A percentile compares a stretch with the other conserved stretches of the same genome.
Evolutionary conservation across 352 stramenopile species (phyloP).

Genomic region (Halophytophthora polymorphica): DNA sequence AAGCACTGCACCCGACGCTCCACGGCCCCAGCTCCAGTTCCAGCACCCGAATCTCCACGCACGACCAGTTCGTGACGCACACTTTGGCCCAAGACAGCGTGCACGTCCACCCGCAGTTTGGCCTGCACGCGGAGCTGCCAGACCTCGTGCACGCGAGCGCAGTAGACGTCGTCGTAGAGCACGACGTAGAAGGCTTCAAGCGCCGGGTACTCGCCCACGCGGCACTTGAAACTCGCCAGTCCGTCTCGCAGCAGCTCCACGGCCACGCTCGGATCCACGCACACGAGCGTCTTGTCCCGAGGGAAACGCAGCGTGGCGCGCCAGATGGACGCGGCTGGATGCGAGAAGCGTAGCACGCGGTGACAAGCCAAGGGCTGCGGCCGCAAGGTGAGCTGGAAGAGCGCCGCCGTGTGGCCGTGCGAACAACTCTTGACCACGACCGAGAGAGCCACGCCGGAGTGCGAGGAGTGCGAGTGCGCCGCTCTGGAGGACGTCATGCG

Average conservation of each 20-base stretch:
- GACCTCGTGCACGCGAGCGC: constrained; percentile 71
- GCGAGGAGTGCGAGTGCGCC: not conserved
- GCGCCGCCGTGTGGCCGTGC: constrained; percentile 87
- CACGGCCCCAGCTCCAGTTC: constrained; percentile 12
- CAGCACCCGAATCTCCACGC: constrained; percentile 59
- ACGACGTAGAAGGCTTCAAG: constrained; percentile 90
- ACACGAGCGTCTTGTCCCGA: constrained; percentile 58
- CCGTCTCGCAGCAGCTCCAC: constrained; percentile 33
- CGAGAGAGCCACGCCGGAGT: constrained; percentile 34
- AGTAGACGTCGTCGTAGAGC: constrained; percentile 87
- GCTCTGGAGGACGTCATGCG: not conserved
- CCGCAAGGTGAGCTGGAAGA: constrained; percentile 84
- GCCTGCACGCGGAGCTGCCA: constrained; percentile 83
- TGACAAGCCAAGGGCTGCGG: constrained; percentile 81
- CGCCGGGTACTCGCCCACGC: constrained; percentile 79
- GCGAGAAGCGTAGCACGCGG: constrained; percentile 72
- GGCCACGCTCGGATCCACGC: constrained; percentile 64
- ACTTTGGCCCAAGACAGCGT: constrained; percentile 82
- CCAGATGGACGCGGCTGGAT: constrained; percentile 54
- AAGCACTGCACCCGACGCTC: constrained; percentile 50
- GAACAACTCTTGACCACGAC: constrained; percentile 85
- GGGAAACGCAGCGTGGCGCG: constrained; percentile 49
- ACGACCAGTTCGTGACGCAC: constrained; percentile 89
- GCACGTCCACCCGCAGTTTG: constrained; percentile 81
- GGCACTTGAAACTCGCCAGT: constrained; percentile 75